Evolutionary conservation across 768 basidiomycete genomes (phyloP), one percentile per base, ranked within the genome.

Genomic region (Tylopilus cervinicoccineus): DNA sequence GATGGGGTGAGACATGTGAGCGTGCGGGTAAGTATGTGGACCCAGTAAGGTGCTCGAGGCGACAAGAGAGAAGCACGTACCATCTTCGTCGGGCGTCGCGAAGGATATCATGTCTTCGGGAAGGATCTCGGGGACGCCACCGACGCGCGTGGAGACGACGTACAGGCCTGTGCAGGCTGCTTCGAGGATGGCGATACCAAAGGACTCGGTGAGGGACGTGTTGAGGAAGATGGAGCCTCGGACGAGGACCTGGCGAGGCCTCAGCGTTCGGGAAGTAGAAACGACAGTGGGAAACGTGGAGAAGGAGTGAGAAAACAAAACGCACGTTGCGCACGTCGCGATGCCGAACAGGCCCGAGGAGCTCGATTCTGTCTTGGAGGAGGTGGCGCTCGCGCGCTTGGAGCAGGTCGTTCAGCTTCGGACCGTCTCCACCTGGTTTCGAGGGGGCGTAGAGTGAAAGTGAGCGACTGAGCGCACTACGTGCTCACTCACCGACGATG

Each of bases 171-270:
- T 83, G 54, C 90, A 94, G 0, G 96, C 96, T 0, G 95, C 96
- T 71, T 99, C 96, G 36, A 99, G 78, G 54, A 95, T 93, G n/a
- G 88, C 90, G 55, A 95, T 98, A 0, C 96, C 95, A 56, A 98
- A 99, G 0, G 96, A 81, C 64, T 98, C 96, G 1, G 95, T 98
- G 22, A 98, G 76, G 0, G 93, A 94, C 0, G 96, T 94, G 61
- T 94, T 96, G 73, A 99, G 75, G 69, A 87, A 99, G 51, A 99
- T 93, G 12, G 89, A 77, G 1, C 94, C 96, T 36, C 82, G 83
- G 7, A 75, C 74, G 11, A 99, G 77, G n/a, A 96, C 84, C 91
- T 93, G 54, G 24, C 0, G 17, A n/a, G 22, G 11, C 9, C 20
- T 26, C 4, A 13, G 13, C 6, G 20, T 17, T 37, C n/a, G n/a